phyloP scores from a whole-genome alignment of 2,329 filamentous ascomycete species.

The Diaporthe humulicola region DNA sequence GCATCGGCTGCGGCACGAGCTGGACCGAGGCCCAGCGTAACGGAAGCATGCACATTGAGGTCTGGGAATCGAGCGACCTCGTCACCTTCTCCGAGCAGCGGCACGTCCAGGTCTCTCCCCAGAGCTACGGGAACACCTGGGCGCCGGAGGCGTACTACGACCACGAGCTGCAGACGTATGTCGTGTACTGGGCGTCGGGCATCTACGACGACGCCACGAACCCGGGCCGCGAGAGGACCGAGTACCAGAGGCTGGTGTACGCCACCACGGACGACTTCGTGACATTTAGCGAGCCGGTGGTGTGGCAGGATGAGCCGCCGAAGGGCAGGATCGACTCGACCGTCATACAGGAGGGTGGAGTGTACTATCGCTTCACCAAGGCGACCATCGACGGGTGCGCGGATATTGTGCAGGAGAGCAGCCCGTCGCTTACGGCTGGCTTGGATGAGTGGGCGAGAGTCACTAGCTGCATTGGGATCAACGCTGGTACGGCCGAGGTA shows the following conservation, averaged over 20 bases:
- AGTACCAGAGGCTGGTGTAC: constrained; percentile 66
- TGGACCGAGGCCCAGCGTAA: constrained; percentile 43
- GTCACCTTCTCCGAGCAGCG: constrained; percentile 54
- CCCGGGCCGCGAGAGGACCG: not conserved
- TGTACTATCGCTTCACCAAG: constrained; percentile 68
- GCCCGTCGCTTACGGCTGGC: constrained; percentile 54
- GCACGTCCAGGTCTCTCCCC: constrained; percentile 54
- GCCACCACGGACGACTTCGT: constrained; percentile 64
- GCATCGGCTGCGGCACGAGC: constrained; percentile 48
- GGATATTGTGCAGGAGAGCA: constrained; percentile 67
- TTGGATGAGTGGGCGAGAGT: constrained; percentile 59
- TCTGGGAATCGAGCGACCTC: constrained; percentile 56
- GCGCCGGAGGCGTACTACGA: constrained; percentile 56
- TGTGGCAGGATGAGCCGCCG: constrained; percentile 57
- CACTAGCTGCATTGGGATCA: constrained; percentile 62
- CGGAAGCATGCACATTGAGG: constrained; percentile 48
- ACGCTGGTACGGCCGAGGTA: constrained; percentile 61
- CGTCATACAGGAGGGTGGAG: constrained; percentile 56
- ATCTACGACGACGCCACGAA: constrained; percentile 54
- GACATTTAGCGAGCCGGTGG: constrained; percentile 59
- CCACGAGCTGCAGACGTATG: constrained; percentile 45
- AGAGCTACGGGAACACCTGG: constrained; percentile 56
- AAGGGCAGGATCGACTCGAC: constrained; percentile 62
- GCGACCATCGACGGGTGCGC: constrained; percentile 61
- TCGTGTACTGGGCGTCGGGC: constrained; percentile 56